Evolutionary conservation across 306 rosid genomes (phyloP).

Genomic region (Pachyrhizus erosus): DNA sequence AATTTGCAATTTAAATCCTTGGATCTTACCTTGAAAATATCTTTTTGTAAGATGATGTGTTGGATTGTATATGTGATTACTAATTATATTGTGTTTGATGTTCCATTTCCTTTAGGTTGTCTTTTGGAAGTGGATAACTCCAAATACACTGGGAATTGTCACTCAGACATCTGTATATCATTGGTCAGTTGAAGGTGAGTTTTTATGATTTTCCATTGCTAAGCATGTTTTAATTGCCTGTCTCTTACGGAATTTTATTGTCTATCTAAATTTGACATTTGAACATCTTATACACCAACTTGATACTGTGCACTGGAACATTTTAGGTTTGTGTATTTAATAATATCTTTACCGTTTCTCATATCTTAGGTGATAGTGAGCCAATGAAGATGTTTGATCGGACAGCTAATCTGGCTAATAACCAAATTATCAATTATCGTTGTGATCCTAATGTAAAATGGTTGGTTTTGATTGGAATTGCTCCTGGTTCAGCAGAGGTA

Average conservation of each 20-base stretch:
- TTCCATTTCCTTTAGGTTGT: constrained; percentile 50
- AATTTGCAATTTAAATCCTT: neutral
- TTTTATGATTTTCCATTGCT: constrained; percentile 16
- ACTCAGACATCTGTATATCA: constrained; percentile 64
- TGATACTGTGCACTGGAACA: neutral
- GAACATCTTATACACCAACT: neutral
- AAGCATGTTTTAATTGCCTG: neutral
- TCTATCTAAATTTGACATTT: neutral
- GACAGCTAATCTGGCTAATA: constrained; percentile 59
- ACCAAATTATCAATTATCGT: constrained; percentile 71
- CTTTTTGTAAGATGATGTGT: constrained; percentile 2
- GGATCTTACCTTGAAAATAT: neutral
- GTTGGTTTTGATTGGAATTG: constrained; percentile 69
- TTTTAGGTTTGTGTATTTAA: constrained; percentile 14
- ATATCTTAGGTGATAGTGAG: constrained; percentile 54
- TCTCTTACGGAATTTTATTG: constrained; percentile 6
- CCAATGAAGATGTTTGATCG: constrained; percentile 74
- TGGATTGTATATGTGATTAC: neutral
- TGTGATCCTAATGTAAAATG: constrained; percentile 70
- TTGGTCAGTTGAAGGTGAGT: constrained; percentile 65
- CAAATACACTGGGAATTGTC: constrained; percentile 57
- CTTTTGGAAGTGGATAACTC: constrained; percentile 73
- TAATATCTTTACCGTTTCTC: constrained; percentile 1
- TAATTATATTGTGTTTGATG: neutral
- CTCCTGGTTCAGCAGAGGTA: constrained; percentile 70